phyloP scores from a whole-genome alignment of 2,329 filamentous ascomycete genomes.

The Aspergillus sp. region DNA sequence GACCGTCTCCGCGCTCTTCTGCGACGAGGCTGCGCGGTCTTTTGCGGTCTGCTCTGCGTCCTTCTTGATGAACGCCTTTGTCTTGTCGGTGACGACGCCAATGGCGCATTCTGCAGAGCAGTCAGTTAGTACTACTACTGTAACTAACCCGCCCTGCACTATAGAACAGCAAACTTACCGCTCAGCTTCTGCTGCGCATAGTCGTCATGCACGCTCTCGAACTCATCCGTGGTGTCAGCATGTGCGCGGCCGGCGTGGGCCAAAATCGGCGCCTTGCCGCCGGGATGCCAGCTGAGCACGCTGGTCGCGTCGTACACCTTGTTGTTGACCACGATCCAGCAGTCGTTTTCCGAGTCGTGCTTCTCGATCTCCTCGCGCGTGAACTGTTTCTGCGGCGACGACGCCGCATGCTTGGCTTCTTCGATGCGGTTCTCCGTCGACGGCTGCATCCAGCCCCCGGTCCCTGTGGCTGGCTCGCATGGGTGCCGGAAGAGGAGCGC shows the following conservation, averaged over 20 bases:
- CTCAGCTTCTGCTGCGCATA: slow-evolving; percentile 42
- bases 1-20: background rate
- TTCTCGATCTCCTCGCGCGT: slow-evolving; percentile 45
- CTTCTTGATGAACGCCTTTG: slow-evolving; percentile 38
- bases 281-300: slow-evolving; percentile 40
- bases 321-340: slow-evolving; percentile 43
- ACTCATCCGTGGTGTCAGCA: slow-evolving; percentile 40
- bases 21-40: no score
- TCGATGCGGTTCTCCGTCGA: slow-evolving; percentile 38
- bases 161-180: slow-evolving; percentile 15
- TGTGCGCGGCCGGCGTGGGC: slow-evolving; percentile 42
- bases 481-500: slow-evolving; percentile 39
- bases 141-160: no score
- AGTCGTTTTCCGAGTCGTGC: slow-evolving; percentile 39
- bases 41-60: slow-evolving; percentile 33
- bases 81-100: slow-evolving; percentile 41
- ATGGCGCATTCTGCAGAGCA: slow-evolving; percentile 38
- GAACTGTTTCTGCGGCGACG: slow-evolving; percentile 43
- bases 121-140: background rate
- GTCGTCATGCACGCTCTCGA: slow-evolving; percentile 42
- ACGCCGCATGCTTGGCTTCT: slow-evolving; percentile 35
- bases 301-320: slow-evolving; percentile 43
- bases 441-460: slow-evolving; percentile 44
- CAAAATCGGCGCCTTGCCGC: slow-evolving; percentile 39
- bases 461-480: slow-evolving; percentile 32